Base-by-base conservation (phyloP, 495 filamentous ascomycete species). In the Acidomyces sp. region DNA sequence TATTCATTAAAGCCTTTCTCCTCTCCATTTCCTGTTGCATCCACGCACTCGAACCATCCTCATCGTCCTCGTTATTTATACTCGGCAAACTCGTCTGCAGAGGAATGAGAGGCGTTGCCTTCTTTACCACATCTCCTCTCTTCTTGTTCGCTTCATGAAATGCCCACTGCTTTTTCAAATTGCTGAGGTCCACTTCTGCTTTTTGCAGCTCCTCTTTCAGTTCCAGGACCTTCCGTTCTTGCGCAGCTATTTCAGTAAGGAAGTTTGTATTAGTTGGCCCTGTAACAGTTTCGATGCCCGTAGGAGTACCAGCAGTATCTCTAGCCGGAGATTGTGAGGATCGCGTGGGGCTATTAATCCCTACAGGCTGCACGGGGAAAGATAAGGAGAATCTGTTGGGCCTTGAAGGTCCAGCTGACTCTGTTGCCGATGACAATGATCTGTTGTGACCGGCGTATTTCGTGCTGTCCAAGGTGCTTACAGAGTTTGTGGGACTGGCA, bases 211-310 rank as follows among this genome's bases (percentile, higher is more conserved):
- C 90, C 57, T 96, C 90, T 34, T 77, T 78, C 22, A 96, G 66
- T 64, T 96, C 90, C 29, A 97, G 63, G 4, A 97, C 88, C 37
- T 74, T 75, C n/a, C 90, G 75, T 56, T 97, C 90, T 59, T 95
- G 86, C 4, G 84, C 79, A 11, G 90, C 90, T 40, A 96, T 77
- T 23, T 84, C 81, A 25, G 83, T 83, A 28, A 97, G 74, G 46
- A 94, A 80, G 50, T 68, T 78, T 18, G 80, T 65, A 49, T 92
- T 84, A 28, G 64, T 66, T 0, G 81, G 77, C 7, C 43, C 48
- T 12, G 71, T 72, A 63, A 65, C 18, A 65, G 74, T 15, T 61
- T 62, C 22, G 63, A 72, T 42, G 66, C 62, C 6, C 62, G 68
- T 12, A 62, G 58, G 43, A 3, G 17, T 24, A 18, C 27, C 25